Conservation (phyloP, 768 basidiomycete genomes). For the Mycena venus region DNA sequence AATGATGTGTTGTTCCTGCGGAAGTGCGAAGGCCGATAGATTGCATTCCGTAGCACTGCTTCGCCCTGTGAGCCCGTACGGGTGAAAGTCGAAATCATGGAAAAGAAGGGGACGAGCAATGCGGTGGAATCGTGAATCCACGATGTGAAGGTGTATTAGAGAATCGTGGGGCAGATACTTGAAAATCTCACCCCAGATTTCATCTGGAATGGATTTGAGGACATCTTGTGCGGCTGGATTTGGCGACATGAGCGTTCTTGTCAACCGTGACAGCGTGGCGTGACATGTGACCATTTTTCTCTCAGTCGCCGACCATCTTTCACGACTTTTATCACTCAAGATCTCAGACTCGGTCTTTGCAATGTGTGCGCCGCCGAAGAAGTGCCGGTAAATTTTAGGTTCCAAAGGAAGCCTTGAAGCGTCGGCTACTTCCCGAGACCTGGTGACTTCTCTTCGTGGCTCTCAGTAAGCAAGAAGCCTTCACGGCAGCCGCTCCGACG, state of each 20-base stretch:
- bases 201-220: not conserved
- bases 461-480: not conserved
- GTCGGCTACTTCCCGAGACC: not conserved
- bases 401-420: no score
- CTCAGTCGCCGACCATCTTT: no score
- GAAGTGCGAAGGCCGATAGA: no score
- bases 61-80: no score
- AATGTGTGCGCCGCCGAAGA: no score
- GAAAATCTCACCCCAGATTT: not conserved
- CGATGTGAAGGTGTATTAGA: not conserved
- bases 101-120: not conserved
- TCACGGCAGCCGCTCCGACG: not conserved
- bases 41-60: no score
- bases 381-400: no score
- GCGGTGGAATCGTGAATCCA: not conserved
- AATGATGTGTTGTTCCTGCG: no score
- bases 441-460: not conserved
- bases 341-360: no score
- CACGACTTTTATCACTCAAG: no score
- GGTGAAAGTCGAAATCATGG: no score
- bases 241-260: not conserved
- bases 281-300: not conserved
- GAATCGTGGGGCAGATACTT: not conserved
- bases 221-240: not conserved
- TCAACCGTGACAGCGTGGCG: not conserved